Percentiles rank a stretch among this genome's conserved stretches.
phyloP scores from a whole-genome alignment of 1,139 yeast genomes.

The Candida albicans region DNA sequence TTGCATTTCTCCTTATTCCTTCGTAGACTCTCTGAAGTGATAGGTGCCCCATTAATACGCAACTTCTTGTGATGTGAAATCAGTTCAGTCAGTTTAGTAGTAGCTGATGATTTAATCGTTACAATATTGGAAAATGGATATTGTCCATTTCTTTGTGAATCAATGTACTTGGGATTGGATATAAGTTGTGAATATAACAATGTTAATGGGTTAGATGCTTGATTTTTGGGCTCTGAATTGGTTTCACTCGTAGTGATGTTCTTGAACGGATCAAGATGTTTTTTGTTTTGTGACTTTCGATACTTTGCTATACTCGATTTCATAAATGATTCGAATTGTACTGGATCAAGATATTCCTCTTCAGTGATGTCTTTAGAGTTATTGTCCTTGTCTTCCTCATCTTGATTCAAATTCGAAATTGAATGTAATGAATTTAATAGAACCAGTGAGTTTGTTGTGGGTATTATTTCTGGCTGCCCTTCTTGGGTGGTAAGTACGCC shows the following conservation, averaged over 20 bases:
- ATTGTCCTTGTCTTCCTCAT: not conserved
- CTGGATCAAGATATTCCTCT: conserved; percentile 23
- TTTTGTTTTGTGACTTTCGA: conserved; percentile 27
- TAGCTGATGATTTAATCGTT: conserved; percentile 38
- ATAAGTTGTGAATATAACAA: conserved; percentile 20
- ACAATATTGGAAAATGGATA: conserved; percentile 15
- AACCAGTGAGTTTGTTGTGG: too few species aligned
- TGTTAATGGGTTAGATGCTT: conserved; percentile 21
- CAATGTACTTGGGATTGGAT: conserved; percentile 15
- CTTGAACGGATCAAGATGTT: conserved; percentile 14
- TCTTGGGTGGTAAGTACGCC: not conserved
- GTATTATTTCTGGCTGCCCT: too few species aligned
- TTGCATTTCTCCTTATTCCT: conserved; percentile 16
- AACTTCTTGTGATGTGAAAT: conserved; percentile 45
- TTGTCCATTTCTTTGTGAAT: conserved; percentile 8
- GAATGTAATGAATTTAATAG: too few species aligned
- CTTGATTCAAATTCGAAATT: not conserved
- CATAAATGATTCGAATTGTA: conserved; percentile 39
- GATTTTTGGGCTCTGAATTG: conserved; percentile 15
- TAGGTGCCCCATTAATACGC: conserved; percentile 44
- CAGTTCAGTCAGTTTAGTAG: conserved; percentile 37
- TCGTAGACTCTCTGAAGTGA: conserved; percentile 29
- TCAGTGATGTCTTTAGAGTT: not conserved
- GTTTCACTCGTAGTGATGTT: conserved; percentile 1
- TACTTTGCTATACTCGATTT: conserved; percentile 33